Evolutionary conservation across 805 yeast species (phyloP).

Genomic region (Ascoidea asiatica): DNA sequence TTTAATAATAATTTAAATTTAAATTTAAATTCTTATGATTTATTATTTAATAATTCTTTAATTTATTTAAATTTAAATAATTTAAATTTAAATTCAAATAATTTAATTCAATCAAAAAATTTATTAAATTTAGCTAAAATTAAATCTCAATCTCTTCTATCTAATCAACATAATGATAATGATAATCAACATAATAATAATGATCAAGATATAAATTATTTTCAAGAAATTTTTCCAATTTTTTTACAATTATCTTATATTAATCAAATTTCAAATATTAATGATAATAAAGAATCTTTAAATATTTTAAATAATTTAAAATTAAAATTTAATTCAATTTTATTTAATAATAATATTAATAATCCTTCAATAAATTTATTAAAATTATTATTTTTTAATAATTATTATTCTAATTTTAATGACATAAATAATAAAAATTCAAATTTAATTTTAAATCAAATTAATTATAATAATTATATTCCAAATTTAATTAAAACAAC

Average conservation of each 20-base stretch:
- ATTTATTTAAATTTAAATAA: conserved; percentile 33
- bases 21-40: conserved; percentile 34
- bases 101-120: conserved; percentile 25
- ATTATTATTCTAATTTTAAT: conserved; percentile 4
- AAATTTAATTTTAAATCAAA: background rate
- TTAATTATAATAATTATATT: conserved; percentile 1
- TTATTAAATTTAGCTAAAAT: conserved; percentile 31
- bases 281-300: conserved; percentile 18
- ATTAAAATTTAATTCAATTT: conserved; percentile 2
- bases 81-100: conserved; percentile 25
- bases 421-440: conserved; percentile 1
- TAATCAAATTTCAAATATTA: conserved; percentile 27
- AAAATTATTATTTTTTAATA: conserved; percentile 7
- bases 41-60: conserved; percentile 50
- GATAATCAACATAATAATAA: no score
- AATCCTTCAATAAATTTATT: conserved; percentile 1
- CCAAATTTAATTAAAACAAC: conserved; percentile 2
- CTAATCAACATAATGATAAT: no score
- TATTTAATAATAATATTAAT: background rate
- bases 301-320: conserved; percentile 22
- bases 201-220: conserved; percentile 31
- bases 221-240: conserved; percentile 46
- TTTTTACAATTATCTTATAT: conserved; percentile 46
- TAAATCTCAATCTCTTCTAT: conserved; percentile 23
- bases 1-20: background rate